These are phyloP conservation scores for Lodderomyces beijingensis DNA, from an alignment of 1,139 yeast species.

Conservation along the genomic window DNA sequence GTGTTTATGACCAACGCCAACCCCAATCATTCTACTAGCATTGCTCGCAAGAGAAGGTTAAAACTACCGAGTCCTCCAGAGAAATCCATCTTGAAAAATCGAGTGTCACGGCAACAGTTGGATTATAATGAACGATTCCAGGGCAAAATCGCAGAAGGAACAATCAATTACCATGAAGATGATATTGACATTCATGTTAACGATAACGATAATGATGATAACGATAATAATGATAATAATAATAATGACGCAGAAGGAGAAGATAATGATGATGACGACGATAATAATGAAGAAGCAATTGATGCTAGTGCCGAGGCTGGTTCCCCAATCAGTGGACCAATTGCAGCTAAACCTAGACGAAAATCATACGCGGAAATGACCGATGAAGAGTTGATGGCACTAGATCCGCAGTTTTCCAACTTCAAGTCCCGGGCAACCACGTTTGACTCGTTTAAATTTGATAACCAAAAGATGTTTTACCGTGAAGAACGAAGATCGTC, in stretches of 20 bases:
- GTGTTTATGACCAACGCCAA: neutral
- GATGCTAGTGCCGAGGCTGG: neutral
- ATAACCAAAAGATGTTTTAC: conserved; percentile 35
- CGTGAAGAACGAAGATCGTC: conserved; percentile 19
- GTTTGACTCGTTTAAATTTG: conserved; percentile 39
- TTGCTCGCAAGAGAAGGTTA: conserved; percentile 12
- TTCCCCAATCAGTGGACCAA: conserved; percentile 1
- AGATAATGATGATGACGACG: neutral
- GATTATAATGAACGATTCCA: conserved; percentile 22
- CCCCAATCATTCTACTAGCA: neutral
- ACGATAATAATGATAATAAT: neutral
- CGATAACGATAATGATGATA: conserved; percentile 7
- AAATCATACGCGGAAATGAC: conserved; percentile 63
- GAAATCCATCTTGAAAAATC: conserved; percentile 40
- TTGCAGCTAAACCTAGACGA: conserved; percentile 23
- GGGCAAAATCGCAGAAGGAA: conserved; percentile 21
- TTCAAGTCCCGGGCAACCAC: conserved; percentile 30
- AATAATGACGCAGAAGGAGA: neutral
- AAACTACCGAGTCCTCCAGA: conserved; percentile 28
- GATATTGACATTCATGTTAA: conserved; percentile 10
- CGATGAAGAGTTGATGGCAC: conserved; percentile 55
- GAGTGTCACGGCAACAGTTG: conserved; percentile 29
- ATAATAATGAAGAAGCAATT: neutral
- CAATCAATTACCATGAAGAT: conserved; percentile 17
- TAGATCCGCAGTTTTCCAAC: conserved; percentile 52